Conservation (phyloP, 371 early-diverging fungal species). For the Mucor plumbeus region DNA sequence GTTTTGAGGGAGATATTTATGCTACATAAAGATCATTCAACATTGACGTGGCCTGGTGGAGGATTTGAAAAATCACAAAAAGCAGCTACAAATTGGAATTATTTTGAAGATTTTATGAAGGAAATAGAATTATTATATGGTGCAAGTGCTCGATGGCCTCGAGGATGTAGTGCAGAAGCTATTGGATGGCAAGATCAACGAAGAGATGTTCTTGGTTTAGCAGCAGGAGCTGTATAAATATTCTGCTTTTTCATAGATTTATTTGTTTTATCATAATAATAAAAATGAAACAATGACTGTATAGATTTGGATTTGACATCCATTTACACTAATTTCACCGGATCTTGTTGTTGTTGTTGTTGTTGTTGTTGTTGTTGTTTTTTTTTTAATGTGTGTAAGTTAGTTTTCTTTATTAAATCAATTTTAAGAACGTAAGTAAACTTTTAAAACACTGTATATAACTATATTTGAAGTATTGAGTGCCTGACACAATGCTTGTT, state of each 20-base stretch:
- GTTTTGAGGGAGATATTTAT: slow-evolving; percentile 60
- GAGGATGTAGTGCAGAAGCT: slow-evolving; percentile 58
- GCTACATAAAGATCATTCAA: slow-evolving; percentile 64
- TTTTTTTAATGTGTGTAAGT: too few relatives aligned
- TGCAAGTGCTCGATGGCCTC: slow-evolving; percentile 58
- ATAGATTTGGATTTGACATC: neutral
- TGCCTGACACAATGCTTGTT: slow-evolving; percentile 2
- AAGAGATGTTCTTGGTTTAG: slow-evolving; percentile 41
- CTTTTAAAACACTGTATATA: neutral
- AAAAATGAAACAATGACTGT: neutral
- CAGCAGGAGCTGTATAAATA: slow-evolving; percentile 33
- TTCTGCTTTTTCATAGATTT: neutral
- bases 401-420: too few relatives aligned
- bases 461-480: neutral
- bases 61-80: slow-evolving; percentile 58
- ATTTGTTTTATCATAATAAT: neutral
- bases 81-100: slow-evolving; percentile 47
- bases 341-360: neutral
- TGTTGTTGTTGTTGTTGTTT: too few relatives aligned
- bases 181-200: slow-evolving; percentile 56
- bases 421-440: too few relatives aligned
- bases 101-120: slow-evolving; percentile 59
- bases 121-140: slow-evolving; percentile 61
- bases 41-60: slow-evolving; percentile 61
- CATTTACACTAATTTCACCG: too few relatives aligned